phyloP scores from a whole-genome alignment of 225 moss, liverwort and hornwort species.

The Pseudoscleropodium purum region DNA sequence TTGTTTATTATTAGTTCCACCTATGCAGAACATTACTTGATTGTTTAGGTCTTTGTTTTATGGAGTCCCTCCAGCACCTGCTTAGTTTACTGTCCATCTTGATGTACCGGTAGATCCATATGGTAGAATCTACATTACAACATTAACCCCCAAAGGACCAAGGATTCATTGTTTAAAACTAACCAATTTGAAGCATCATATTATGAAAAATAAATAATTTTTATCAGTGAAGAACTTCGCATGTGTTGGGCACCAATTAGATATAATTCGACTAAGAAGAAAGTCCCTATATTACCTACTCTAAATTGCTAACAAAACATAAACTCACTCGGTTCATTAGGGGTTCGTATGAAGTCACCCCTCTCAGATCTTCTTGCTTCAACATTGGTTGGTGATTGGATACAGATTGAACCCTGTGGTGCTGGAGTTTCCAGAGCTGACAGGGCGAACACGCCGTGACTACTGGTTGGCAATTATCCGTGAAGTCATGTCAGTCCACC shows the following conservation, averaged over 20 bases:
- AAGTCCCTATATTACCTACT: background rate
- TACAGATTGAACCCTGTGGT: conserved; percentile 77
- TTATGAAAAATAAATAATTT: background rate
- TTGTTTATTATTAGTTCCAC: background rate
- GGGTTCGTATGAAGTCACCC: background rate
- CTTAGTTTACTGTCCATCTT: background rate
- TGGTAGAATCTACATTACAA: background rate
- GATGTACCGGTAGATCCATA: background rate
- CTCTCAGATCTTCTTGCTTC: background rate
- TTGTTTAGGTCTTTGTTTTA: background rate
- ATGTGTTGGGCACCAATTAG: background rate
- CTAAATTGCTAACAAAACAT: background rate
- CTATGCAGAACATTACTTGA: background rate
- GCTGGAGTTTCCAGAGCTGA: conserved; percentile 91
- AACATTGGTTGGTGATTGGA: background rate
- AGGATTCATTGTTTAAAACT: background rate
- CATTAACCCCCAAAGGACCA: background rate
- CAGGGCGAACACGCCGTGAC: conserved; percentile 84
- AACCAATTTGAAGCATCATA: background rate
- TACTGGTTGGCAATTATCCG: conserved; percentile 91
- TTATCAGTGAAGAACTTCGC: background rate
- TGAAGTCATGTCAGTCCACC: conserved; percentile 71
- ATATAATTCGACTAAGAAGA: background rate
- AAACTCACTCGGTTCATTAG: background rate
- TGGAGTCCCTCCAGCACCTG: background rate